These are phyloP conservation scores for Paramecium biaurelia DNA, from an alignment of 73 alveolate genomes.

Conservation along the genomic window DNA sequence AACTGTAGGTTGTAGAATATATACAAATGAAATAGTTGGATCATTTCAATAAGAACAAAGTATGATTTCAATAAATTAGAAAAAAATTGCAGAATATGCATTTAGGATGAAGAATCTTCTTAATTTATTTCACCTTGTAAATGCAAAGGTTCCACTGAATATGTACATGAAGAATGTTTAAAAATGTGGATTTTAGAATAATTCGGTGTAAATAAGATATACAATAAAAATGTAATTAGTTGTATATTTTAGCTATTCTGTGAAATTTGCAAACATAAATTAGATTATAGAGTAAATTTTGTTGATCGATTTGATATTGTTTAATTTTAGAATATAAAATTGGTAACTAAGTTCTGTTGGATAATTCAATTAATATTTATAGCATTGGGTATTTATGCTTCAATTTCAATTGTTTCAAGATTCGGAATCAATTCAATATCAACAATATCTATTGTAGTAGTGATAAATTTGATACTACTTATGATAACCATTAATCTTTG, in stretches of 20 bases:
- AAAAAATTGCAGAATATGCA: slow-evolving; percentile 52
- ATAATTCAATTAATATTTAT: neutral
- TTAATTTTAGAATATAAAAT: neutral
- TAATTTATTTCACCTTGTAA: slow-evolving; percentile 56
- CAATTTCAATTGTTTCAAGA: neutral
- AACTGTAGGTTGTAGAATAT: neutral
- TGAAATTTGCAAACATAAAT: neutral
- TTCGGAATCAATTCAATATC: neutral
- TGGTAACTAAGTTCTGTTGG: neutral
- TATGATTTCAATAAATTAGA: neutral
- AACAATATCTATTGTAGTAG: neutral
- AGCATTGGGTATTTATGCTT: neutral
- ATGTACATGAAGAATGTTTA: slow-evolving; percentile 58
- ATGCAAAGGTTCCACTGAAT: slow-evolving; percentile 35
- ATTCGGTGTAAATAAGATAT: neutral
- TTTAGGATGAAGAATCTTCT: slow-evolving; percentile 33
- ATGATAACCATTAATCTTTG: neutral
- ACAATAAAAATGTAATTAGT: neutral
- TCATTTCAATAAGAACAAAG: neutral
- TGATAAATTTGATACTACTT: neutral
- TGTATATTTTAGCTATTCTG: neutral
- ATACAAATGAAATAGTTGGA: neutral
- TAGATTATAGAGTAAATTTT: neutral
- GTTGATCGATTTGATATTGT: neutral
- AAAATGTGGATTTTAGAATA: slow-evolving; percentile 57